Evolutionary conservation across 805 yeast species (phyloP), one percentile per base, ranked within the genome.

Genomic region (Saccharomyces kudriavzevii): DNA sequence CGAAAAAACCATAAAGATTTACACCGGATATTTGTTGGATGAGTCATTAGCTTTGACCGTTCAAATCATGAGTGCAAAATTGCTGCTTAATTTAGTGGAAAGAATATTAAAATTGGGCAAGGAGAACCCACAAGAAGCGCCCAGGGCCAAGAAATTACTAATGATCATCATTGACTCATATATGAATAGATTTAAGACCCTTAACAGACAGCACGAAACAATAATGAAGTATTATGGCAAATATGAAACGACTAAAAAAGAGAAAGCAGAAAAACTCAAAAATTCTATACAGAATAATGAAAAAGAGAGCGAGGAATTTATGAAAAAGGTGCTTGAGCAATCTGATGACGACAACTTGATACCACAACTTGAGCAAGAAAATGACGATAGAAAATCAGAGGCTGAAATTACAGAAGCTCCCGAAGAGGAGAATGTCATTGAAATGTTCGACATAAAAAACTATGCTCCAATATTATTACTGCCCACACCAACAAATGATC

Each of bases 31-130:
- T 60, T 73, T 94, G 57, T 85, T 86, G 60, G 98, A 95, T 65
- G 83, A 81, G 57, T 74, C 91, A 0, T 72, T 94, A 58, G 94
- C 96, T 0, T 77, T 89, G 56, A 87, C 96, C 5, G 96, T 91
- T 40, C 98, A 95, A 68, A 87, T 91, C 9, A 90, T 94, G 97
- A 87, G 97, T 71, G 96, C 97, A 2, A 92, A 91, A 70, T 74
- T 94, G 30, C 71, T 94, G 30, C 70, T 92, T 57, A 95, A 94
- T 68, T 74, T 95, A 61, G 92, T 94, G 22, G 99, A 95, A 60
- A 75, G 96, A 47, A 86, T 94, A 43, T 78, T 87, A 79, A 86
- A 87, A 62, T 70, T 91, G 60, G 73, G 73, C 6, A 70, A 67
- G 54, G 72, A 70, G 54, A 91, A 87, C 45, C 86, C 87, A 51